Evolutionary conservation across 345 rosid genomes (phyloP), one percentile per base, ranked within the genome.

Genomic region (Turritis glabra): DNA sequence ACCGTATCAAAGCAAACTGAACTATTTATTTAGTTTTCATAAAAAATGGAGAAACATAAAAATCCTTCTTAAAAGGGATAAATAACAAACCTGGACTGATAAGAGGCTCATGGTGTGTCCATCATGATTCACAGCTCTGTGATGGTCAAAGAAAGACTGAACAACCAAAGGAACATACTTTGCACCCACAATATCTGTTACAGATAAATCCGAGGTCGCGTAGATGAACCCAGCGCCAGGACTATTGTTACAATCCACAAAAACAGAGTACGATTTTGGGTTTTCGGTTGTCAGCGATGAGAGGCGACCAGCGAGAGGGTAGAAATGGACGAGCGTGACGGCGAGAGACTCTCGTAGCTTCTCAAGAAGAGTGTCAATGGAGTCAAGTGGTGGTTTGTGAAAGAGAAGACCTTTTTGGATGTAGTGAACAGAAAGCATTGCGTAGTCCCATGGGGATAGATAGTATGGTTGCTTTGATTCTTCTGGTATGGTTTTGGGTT

Each of bases 251-350:
- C 87, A 84, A 51, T 89, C 90, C 1, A 88, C 88, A 53, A 53
- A 86, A 58, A 93, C 78, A 0, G 80, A 77, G 53, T 75, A 86
- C 1, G 85, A 79, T 5, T 83, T 71, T 0, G 87, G 85, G 46
- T 74, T 75, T 12, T 79, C 55, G 1, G 33, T 41, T 52, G 22
- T 70, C 3, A n/a, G 7, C 0, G 93, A 76, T n/a, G 67, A 75
- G 0, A 90, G 81, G 13, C 97, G 87, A 65, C 98, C 93, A 2
- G 91, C 78, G 0, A 90, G 87, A 0, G 98, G 97, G 75, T 90
- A 90, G 82, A 85, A 89, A 75, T 93, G 89, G 40, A 83, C 76
- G 0, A 90, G 97, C n/a, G 94, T 85, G 82, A 83, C 76, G 7
- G 92, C 79, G 0, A 86, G 88, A 41, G 96, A 93, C 6, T 66